Conservation (phyloP, 139 green algal genomes). For the Micractinium conductrix region DNA sequence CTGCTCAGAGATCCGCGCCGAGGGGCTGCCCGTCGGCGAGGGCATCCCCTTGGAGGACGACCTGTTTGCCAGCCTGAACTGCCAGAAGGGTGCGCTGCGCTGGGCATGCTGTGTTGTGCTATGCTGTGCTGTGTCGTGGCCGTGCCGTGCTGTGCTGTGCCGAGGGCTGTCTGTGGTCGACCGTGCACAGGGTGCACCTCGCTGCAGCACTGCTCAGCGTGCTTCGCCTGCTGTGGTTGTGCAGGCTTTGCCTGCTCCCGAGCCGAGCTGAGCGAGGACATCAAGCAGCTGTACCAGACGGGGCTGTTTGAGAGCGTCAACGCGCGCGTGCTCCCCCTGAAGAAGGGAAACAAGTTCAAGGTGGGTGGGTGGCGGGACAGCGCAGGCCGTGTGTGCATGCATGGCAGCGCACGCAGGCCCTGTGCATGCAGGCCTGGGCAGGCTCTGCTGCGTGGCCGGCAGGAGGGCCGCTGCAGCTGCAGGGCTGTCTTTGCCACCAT, state of each 20-base stretch:
- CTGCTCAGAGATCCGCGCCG: slow-evolving; percentile 49
- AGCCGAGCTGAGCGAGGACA: slow-evolving; percentile 54
- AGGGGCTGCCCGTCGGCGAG: slow-evolving; percentile 60
- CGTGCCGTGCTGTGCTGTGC: too few relatives aligned
- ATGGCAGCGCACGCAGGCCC: too few relatives aligned
- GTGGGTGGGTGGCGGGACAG: not conserved
- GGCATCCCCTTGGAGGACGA: slow-evolving; percentile 72
- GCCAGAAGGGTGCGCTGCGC: slow-evolving; percentile 44
- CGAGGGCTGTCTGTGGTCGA: too few relatives aligned
- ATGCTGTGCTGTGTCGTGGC: too few relatives aligned
- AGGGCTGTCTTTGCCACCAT: slow-evolving; percentile 62
- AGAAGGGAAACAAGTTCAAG: slow-evolving; percentile 52
- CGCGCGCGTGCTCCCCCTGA: slow-evolving; percentile 57
- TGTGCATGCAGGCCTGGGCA: too few relatives aligned
- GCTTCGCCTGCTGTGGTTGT: too few relatives aligned
- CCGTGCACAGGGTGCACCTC: too few relatives aligned
- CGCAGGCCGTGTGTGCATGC: too few relatives aligned
- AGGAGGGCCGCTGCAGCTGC: not conserved
- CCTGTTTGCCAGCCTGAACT: slow-evolving; percentile 67
- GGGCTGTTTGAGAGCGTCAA: slow-evolving; percentile 77
- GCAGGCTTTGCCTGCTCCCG: slow-evolving; percentile 51
- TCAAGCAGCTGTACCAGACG: slow-evolving; percentile 56
- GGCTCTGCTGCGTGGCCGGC: not conserved
- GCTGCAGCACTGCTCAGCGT: too few relatives aligned
- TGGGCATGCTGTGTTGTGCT: too few relatives aligned